Evolutionary conservation across 2,329 filamentous ascomycete species (phyloP), one percentile per base, ranked within the genome.

Genomic region (Hypoxylon sp.): DNA sequence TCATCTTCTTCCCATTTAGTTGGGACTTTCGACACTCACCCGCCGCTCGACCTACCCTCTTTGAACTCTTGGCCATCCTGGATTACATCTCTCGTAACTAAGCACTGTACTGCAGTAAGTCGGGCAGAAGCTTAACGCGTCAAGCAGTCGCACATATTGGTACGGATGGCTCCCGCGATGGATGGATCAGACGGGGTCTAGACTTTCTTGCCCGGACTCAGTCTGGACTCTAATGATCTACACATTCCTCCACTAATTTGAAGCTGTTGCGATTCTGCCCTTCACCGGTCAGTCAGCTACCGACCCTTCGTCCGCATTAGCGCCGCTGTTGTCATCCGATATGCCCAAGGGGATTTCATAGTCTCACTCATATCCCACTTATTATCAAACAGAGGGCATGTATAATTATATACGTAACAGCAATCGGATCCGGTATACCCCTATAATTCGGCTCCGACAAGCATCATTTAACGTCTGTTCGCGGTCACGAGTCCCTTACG

Each of bases 251-350:
- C 56, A 48, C 49, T 48, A 43, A 41, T 62, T 25, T 19, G 9
- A 50, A 59, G 48, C 30, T 41, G 17, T 65, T 30, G 46, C 51
- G 41, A 46, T 23, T 51, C 43, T 21, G 14, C 32, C 30, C 41
- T 46, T 58, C 28, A 57, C 59, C 55, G 38, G 46, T 59, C 30
- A 61, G 51, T 58, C 50, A 67, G 45, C 55, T 60, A 55, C 38
- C 17, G 14, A 34, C 28, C 5, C 28, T 51, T 34, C 28, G 21
- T 60, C 46, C 57, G 60, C 56, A 61, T 67, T 61, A 64, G 60
- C 43, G 60, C 36, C 34, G 23, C 32, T 50, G 50, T 58, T 51
- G 30, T 61, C 56, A 67, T 57, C 55, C 56, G 53, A 53, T 56
- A 45, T 28, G 58, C 19, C 46, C 36, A 14, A 11, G 41, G 30